Conservation (phyloP, 371 early-diverging fungal genomes). For the Phascolomyces articulosus region DNA sequence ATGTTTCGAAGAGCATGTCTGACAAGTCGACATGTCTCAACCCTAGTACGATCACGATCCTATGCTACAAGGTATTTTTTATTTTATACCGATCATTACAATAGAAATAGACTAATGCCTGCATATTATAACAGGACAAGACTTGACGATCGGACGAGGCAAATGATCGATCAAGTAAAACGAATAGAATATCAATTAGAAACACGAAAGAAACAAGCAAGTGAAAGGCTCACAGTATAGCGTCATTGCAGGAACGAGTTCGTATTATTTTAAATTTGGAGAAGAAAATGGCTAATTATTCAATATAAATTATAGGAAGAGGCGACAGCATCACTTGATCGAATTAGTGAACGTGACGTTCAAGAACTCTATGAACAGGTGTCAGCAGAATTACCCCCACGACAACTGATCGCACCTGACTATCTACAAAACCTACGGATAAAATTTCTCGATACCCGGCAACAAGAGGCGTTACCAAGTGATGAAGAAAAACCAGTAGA, state of each 20-base stretch:
- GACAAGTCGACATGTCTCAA: conserved; percentile 1
- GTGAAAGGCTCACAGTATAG: neutral
- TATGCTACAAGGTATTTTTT: conserved; percentile 6
- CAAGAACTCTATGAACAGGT: conserved; percentile 36
- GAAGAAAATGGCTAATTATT: no score
- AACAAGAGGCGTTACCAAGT: conserved; percentile 1
- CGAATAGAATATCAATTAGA: conserved; percentile 33
- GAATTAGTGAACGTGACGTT: conserved; percentile 28
- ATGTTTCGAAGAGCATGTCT: conserved; percentile 6
- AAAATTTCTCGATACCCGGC: conserved; percentile 48
- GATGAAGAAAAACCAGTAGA: neutral
- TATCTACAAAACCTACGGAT: conserved; percentile 50
- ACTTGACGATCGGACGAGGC: conserved; percentile 28
- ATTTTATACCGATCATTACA: neutral
- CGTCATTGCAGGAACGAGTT: neutral
- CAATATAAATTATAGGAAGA: neutral
- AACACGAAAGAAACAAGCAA: conserved; percentile 23
- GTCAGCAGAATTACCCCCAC: conserved; percentile 26
- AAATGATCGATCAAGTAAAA: conserved; percentile 36
- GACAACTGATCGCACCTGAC: conserved; percentile 35
- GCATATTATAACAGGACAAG: neutral
- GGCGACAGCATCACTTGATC: conserved; percentile 14
- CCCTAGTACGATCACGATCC: conserved; percentile 1
- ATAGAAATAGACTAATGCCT: neutral
- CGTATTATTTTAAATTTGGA: no score